A percentile compares a stretch with the other conserved stretches of the same genome.
Conservation (phyloP, 2,329 filamentous ascomycete genomes). For the Cercospora sesami region DNA sequence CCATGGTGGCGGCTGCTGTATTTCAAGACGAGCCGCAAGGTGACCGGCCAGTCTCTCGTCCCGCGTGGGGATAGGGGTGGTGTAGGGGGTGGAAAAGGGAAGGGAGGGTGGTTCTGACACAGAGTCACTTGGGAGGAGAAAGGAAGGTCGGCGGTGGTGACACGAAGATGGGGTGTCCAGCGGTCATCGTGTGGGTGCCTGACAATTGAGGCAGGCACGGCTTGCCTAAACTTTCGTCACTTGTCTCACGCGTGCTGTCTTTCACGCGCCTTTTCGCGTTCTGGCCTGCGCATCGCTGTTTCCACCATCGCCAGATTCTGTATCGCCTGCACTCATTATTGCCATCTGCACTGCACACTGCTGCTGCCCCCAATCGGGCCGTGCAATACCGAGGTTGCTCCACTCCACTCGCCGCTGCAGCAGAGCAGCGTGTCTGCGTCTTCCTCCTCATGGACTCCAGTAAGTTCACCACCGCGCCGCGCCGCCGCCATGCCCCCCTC, state of each 20-base stretch:
- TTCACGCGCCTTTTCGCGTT: constrained; percentile 1
- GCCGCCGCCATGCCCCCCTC: not conserved
- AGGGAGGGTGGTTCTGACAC: constrained; percentile 22
- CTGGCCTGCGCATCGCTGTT: not conserved
- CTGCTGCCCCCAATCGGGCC: constrained; percentile 4
- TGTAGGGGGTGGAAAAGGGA: constrained; percentile 13
- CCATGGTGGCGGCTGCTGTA: constrained; percentile 39
- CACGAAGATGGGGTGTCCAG: not conserved
- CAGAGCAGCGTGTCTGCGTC: not conserved
- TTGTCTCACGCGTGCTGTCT: not conserved
- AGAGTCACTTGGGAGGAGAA: constrained; percentile 18
- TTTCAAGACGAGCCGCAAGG: constrained; percentile 32
- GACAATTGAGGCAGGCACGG: too few relatives aligned
- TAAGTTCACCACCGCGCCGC: constrained; percentile 16
- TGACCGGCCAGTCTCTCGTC: constrained; percentile 12
- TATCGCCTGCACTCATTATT: not conserved
- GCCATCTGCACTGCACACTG: not conserved
- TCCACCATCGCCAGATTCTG: not conserved
- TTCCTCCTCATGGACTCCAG: constrained; percentile 26
- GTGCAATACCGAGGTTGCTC: constrained; percentile 13
- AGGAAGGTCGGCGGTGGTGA: constrained; percentile 28
- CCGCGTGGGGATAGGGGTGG: constrained; percentile 9
- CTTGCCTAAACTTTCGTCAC: not conserved
- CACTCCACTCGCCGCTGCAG: constrained; percentile 3
- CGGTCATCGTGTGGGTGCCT: not conserved